Evolutionary conservation across 2,329 filamentous ascomycete species (phyloP).

Genomic region (Alternaria sp.): DNA sequence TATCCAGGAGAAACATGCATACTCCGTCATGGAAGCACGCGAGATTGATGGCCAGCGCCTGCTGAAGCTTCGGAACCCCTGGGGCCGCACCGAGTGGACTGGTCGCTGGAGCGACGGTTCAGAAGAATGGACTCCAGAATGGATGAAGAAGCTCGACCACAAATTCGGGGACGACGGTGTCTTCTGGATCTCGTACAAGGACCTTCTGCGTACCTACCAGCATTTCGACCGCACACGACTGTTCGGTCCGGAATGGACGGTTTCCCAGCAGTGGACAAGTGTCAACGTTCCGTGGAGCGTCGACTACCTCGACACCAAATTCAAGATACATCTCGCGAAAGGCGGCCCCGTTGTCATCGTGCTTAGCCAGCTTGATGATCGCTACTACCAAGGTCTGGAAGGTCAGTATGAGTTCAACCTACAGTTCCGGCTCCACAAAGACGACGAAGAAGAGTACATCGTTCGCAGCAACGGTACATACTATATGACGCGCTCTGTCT

Average conservation of each 20-base stretch:
- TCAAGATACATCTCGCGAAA: constrained; percentile 61
- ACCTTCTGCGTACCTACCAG: constrained; percentile 64
- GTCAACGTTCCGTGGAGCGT: constrained; percentile 66
- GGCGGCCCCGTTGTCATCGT: constrained; percentile 64
- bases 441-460: constrained; percentile 66
- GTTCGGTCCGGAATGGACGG: constrained; percentile 66
- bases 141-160: constrained; percentile 74
- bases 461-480: constrained; percentile 63
- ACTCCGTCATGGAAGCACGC: constrained; percentile 65
- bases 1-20: constrained; percentile 60
- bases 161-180: constrained; percentile 78
- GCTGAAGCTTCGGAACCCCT: constrained; percentile 68
- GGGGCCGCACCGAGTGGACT: constrained; percentile 82
- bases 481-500: constrained; percentile 75
- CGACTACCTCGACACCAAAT: constrained; percentile 67
- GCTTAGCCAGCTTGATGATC: constrained; percentile 65
- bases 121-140: constrained; percentile 83
- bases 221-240: constrained; percentile 67
- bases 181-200: constrained; percentile 67
- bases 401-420: constrained; percentile 65
- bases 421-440: constrained; percentile 65
- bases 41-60: constrained; percentile 66
- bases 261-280: constrained; percentile 67
- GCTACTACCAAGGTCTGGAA: constrained; percentile 65
- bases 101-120: constrained; percentile 84